Evolutionary conservation across 1,284 basidiomycete genomes (phyloP).

Genomic region (Naganishia albida): DNA sequence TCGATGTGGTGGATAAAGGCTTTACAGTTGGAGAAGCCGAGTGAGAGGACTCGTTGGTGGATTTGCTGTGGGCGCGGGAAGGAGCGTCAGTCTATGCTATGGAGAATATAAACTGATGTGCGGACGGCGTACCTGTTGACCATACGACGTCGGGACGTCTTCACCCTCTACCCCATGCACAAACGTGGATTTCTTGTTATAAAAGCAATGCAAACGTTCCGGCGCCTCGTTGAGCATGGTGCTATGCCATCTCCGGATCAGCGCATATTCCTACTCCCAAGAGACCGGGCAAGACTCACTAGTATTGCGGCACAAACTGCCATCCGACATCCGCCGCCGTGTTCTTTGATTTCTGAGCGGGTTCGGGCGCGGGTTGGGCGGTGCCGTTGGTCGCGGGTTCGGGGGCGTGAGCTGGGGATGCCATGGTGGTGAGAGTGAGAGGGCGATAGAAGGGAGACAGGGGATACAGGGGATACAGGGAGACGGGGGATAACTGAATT

Average conservation of each 20-base stretch:
- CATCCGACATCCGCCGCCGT: constrained; percentile 69
- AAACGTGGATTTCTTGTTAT: constrained; percentile 96
- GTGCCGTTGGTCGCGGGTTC: constrained; percentile 23
- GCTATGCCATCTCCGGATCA: constrained; percentile 46
- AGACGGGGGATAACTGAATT: too few relatives aligned
- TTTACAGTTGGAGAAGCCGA: constrained; percentile 95
- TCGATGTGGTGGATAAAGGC: constrained; percentile 96
- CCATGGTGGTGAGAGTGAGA: neutral
- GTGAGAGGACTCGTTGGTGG: constrained; percentile 88
- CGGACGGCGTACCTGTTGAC: constrained; percentile 80
- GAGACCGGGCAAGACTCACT: constrained; percentile 53
- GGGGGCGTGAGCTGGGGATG: constrained; percentile 5
- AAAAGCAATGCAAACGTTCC: constrained; percentile 95
- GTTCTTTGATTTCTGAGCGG: constrained; percentile 38
- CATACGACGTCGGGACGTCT: constrained; percentile 80
- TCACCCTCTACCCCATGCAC: constrained; percentile 95
- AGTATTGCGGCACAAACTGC: constrained; percentile 96
- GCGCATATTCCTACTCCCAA: too few relatives aligned
- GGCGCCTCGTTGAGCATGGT: constrained; percentile 98
- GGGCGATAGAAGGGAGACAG: neutral
- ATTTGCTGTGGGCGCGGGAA: constrained; percentile 71
- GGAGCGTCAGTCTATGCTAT: too few relatives aligned
- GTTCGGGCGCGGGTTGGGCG: neutral
- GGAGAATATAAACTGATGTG: too few relatives aligned
- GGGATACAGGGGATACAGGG: too few relatives aligned